Conservation (phyloP, 2,329 filamentous ascomycete genomes). For the Penicillium sp. region DNA sequence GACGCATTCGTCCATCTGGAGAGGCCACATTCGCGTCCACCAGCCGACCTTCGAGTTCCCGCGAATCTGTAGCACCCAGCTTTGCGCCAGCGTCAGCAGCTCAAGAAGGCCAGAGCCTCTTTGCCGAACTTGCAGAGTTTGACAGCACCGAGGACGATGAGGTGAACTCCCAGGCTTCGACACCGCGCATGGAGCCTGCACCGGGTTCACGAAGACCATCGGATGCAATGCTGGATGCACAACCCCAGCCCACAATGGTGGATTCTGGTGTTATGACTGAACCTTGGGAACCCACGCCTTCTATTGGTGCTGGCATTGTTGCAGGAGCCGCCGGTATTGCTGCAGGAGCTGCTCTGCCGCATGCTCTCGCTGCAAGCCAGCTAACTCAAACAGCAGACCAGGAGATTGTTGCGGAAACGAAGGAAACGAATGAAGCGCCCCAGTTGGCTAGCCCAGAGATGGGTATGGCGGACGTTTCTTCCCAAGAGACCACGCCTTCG, state of each 20-base stretch:
- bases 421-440: conserved; percentile 10
- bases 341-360: conserved; percentile 16
- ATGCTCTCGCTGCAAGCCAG: conserved; percentile 20
- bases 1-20: conserved; percentile 55
- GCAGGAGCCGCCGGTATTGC: conserved; percentile 20
- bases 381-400: conserved; percentile 16
- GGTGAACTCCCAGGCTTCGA: conserved; percentile 44
- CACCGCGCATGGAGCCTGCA: conserved; percentile 35
- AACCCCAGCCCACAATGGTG: conserved; percentile 49
- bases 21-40: conserved; percentile 43
- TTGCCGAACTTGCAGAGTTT: conserved; percentile 83
- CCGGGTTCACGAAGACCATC: conserved; percentile 34
- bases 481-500: conserved; percentile 38
- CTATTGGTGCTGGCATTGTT: conserved; percentile 2
- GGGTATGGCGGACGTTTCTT: conserved; percentile 33
- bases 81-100: conserved; percentile 48
- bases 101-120: conserved; percentile 72
- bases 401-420: conserved; percentile 15
- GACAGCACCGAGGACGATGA: conserved; percentile 68
- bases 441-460: conserved; percentile 25
- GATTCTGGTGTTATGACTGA: conserved; percentile 64
- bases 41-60: conserved; percentile 41
- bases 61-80: conserved; percentile 54
- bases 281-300: conserved; percentile 47
- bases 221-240: conserved; percentile 24